Evolutionary conservation across 164 flowering plant species (phyloP).

Genomic region (Saururus chinensis): DNA sequence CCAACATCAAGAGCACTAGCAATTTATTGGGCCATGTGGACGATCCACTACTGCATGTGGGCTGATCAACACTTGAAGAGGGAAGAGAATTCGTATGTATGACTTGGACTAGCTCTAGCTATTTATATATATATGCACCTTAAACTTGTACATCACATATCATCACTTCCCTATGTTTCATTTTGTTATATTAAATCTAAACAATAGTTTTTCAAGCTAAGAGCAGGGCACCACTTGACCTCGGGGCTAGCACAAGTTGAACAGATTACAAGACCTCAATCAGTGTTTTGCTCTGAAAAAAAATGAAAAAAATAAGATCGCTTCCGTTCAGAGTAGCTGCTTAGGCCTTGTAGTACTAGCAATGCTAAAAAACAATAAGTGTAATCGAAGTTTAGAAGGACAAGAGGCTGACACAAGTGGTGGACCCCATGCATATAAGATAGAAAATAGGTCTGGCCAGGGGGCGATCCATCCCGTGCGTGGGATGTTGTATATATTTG

Average conservation of each 20-base stretch:
- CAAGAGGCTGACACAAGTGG: neutral
- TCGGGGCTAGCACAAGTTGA: neutral
- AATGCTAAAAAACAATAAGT: neutral
- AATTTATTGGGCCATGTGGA: constrained; percentile 3
- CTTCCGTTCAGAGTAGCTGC: neutral
- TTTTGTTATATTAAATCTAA: neutral
- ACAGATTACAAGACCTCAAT: no score
- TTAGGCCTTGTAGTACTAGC: neutral
- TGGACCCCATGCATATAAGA: no score
- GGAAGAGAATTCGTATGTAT: neutral
- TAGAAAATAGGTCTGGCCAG: no score
- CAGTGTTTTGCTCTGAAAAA: no score
- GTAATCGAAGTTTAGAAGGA: neutral
- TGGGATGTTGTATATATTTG: neutral
- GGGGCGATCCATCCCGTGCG: no score
- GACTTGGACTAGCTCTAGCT: no score
- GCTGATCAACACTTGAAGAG: neutral
- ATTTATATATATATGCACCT: no score
- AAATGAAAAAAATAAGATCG: no score
- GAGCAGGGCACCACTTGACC: no score
- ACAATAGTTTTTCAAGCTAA: neutral
- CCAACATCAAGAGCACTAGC: constrained; percentile 1
- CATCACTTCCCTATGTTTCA: neutral
- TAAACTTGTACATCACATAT: no score
- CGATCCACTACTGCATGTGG: neutral